Evolutionary conservation across 495 filamentous ascomycete genomes (phyloP).

Genomic region (Daldinia bambusicola): DNA sequence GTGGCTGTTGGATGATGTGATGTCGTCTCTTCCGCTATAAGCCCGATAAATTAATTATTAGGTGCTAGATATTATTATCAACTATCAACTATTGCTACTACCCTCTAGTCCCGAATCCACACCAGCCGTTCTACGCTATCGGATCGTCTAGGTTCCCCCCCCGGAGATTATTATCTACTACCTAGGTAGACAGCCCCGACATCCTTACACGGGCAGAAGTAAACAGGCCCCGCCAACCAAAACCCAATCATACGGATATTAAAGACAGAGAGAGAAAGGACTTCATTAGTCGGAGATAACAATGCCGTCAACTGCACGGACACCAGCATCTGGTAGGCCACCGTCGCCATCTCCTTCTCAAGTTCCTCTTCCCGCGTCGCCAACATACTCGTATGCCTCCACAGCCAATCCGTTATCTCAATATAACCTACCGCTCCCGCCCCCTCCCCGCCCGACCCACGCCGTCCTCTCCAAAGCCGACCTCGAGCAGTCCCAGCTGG

Average conservation of each 20-base stretch:
- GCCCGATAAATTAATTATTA: conserved; percentile 24
- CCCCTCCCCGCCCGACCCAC: conserved; percentile 63
- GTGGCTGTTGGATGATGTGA: not conserved
- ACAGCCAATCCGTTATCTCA: conserved; percentile 67
- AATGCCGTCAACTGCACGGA: conserved; percentile 32
- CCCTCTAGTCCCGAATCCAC: conserved; percentile 11
- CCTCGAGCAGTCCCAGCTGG: conserved; percentile 66
- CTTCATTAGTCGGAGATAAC: conserved; percentile 3
- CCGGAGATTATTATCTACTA: not conserved
- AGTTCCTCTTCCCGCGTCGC: conserved; percentile 65
- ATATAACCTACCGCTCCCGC: conserved; percentile 67
- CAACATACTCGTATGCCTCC: conserved; percentile 69
- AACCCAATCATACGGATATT: conserved; percentile 31
- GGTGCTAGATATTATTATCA: conserved; percentile 15
- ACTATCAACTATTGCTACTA: not conserved
- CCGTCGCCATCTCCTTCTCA: conserved; percentile 60
- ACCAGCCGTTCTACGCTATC: conserved; percentile 33
- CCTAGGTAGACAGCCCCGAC: too few relatives aligned
- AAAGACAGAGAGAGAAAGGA: not conserved
- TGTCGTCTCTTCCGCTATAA: conserved; percentile 24
- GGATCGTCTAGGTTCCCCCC: conserved; percentile 5
- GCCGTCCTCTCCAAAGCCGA: conserved; percentile 68
- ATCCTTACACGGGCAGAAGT: conserved; percentile 14
- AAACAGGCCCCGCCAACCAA: conserved; percentile 45
- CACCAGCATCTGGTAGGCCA: conserved; percentile 41